These are phyloP conservation scores for Mollisia scopiformis DNA, from an alignment of 2,329 filamentous ascomycete species.

Conservation along the genomic window DNA sequence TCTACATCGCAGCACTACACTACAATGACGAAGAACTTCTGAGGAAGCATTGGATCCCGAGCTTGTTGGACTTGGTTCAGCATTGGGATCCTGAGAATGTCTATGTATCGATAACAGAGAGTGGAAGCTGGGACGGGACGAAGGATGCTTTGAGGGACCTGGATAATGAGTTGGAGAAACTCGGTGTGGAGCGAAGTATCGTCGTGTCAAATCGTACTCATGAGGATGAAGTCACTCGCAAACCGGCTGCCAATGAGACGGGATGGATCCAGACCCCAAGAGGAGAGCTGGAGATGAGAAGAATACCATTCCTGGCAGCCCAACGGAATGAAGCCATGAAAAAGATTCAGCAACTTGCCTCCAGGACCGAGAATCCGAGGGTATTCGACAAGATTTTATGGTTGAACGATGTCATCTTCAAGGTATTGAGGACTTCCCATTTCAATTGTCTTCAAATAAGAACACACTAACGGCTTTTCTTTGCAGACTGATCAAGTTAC, in stretches of 20 bases:
- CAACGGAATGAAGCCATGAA: conserved; percentile 64
- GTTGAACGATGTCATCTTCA: conserved; percentile 64
- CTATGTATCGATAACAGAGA: conserved; percentile 69
- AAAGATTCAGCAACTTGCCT: neutral
- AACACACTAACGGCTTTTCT: neutral
- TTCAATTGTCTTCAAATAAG: neutral
- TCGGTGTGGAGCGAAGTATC: conserved; percentile 46
- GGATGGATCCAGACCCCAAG: conserved; percentile 66
- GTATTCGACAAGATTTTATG: conserved; percentile 59
- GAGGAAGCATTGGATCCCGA: conserved; percentile 62
- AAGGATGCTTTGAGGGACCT: conserved; percentile 62
- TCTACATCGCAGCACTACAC: conserved; percentile 71
- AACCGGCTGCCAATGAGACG: conserved; percentile 22
- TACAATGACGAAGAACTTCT: conserved; percentile 69
- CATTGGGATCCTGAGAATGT: conserved; percentile 64
- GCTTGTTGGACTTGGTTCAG: conserved; percentile 58
- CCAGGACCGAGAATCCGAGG: neutral
- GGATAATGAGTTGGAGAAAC: conserved; percentile 52
- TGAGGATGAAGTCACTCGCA: conserved; percentile 16
- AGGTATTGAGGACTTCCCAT: too few species aligned
- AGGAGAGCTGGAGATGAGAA: conserved; percentile 45
- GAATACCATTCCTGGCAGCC: conserved; percentile 69
- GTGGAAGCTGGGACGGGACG: conserved; percentile 71
- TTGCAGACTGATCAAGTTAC: conserved; percentile 55
- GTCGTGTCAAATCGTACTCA: conserved; percentile 10